Evolutionary conservation across 2,329 filamentous ascomycete genomes (phyloP), one percentile per base, ranked within the genome.

Genomic region (Chaetomium olivaceum): DNA sequence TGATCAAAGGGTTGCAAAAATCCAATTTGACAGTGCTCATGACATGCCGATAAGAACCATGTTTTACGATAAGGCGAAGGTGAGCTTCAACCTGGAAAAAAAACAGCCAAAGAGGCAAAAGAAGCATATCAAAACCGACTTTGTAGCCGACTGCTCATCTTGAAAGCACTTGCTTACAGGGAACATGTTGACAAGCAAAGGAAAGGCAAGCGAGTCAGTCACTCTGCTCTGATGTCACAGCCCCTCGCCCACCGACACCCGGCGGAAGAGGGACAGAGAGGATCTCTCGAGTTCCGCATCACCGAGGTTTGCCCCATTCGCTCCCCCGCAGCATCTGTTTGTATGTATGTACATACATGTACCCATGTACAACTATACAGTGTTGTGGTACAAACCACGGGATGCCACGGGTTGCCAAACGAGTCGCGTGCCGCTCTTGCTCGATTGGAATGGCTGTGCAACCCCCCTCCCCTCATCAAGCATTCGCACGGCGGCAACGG

Each of bases 351-450:
- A n/a, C n/a, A n/a, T n/a, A 25, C 27, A 33, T 56, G 31, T 56
- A n/a, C 27, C 52, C 16, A 33, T 36, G 33, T 36, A 60, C 46
- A 52, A 27, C 25, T 19, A 4, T 43, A 29, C 19, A 39, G 16
- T 12, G 11, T 16, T 8, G 58, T 52, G 14, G 48, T n/a, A 52
- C 58, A 51, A 21, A 23, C 19, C 19, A 52, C 58, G 58, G 58
- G 58, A 61, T 36, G 29, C 46, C 48, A 36, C 25, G 46, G 46
- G 27, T 48, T 5, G n/a, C 27, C 27, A 36, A 55, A 48, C 50
- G 36, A 62, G 51, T 62, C 60, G 50, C 60, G 50, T 62, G 60
- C 60, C 50, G 60, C 39, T 61, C 16, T 19, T 62, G 50, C 50
- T 55, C 51, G 12, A 56, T 54, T 50, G 48, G 31, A 52, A 36